Conservation (phyloP, 257 asterid species). For the Verbascum thapsus region DNA sequence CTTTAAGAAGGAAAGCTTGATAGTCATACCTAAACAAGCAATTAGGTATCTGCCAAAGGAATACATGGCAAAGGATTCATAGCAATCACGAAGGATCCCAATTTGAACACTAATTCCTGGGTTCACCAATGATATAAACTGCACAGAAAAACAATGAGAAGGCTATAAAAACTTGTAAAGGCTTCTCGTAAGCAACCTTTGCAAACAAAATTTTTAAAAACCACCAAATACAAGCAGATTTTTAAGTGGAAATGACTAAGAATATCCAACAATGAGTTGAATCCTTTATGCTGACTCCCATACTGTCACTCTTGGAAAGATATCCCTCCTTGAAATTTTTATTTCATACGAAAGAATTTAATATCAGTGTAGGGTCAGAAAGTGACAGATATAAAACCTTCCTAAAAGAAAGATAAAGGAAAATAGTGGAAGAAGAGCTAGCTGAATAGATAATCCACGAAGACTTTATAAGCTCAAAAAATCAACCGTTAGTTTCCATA, state of each 20-base stretch:
- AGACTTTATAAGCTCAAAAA: background rate
- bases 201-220: background rate
- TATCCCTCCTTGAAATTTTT: background rate
- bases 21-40: constrained; percentile 91
- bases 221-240: constrained; percentile 17
- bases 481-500: background rate
- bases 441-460: background rate
- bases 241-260: constrained; percentile 21
- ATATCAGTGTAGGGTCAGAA: background rate
- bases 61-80: constrained; percentile 98
- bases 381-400: background rate
- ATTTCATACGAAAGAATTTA: background rate
- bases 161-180: constrained; percentile 12
- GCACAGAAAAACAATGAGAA: constrained; percentile 42
- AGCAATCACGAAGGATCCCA: constrained; percentile 94
- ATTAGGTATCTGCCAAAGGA: constrained; percentile 98
- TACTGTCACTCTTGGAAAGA: constrained; percentile 11
- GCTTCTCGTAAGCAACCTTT: constrained; percentile 17
- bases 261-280: background rate
- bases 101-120: constrained; percentile 84
- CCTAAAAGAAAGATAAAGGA: too few relatives aligned
- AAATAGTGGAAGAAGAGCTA: background rate
- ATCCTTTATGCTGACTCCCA: background rate
- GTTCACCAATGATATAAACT: constrained; percentile 82
- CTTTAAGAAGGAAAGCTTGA: constrained; percentile 24